Evolutionary conservation across 495 filamentous ascomycete species (phyloP), one percentile per base, ranked within the genome.

Genomic region (Talaromyces wortmannii): DNA sequence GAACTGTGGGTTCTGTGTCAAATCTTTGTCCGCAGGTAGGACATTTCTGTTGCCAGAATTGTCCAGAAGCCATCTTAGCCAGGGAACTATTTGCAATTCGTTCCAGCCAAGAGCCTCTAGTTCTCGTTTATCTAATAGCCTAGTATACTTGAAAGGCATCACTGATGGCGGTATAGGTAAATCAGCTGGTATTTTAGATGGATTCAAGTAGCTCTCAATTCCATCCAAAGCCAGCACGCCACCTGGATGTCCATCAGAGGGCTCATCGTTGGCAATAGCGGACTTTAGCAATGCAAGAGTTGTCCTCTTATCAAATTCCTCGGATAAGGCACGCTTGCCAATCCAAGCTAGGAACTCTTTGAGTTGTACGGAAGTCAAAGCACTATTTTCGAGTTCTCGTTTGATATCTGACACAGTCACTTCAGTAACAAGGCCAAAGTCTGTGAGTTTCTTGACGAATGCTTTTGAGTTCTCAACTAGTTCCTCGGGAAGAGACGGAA

Each of bases 331-430:
- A 66, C 88, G 88, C 59, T 78, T 78, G 44, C 83, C 82, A 51
- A 86, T 77, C 91, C 94, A 99, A 40, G 80, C 80, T 45, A 97
- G 78, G 61, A 97, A 96, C 59, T 88, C 83, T 32, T 78, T 70
- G 4, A 96, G 76, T 62, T 97, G 91, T 45, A 74, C 71, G 45
- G 88, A 83, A 43, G 76, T 83, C 50, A 98, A 71, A 4, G 94
- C 87, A 59, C 86, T 90, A 12, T 77, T 73, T 53, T 85, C 86
- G 2, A 98, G 74, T 64, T 96, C 91, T 46, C 83, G 71, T 55
- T 81, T 85, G 57, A 98, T 89, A 61, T 99, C 95, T 10, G 82
- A 80, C 13, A 92, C 85, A 2, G 90, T 95, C 43, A 97, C 87
- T 47, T 91, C 86, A 11, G 83, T 87, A 18, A 99, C 79, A 50